These are phyloP conservation scores for Rickenella mellea DNA, from an alignment of 768 basidiomycete species.

Conservation along the genomic window DNA sequence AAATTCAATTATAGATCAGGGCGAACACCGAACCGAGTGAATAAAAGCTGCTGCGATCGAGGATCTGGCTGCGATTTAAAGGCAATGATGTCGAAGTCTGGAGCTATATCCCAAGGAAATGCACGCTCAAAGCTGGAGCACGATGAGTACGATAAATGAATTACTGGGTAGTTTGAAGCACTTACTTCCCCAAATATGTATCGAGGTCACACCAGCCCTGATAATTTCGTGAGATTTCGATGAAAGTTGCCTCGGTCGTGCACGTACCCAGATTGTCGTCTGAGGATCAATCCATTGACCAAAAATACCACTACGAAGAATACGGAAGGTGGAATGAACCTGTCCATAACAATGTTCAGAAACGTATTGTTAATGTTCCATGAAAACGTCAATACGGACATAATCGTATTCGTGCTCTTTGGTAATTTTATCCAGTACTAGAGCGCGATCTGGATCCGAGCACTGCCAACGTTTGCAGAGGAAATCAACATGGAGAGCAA, in stretches of 20 bases:
- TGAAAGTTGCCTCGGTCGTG: too few relatives aligned
- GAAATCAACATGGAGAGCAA: not conserved
- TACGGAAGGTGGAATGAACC: not conserved
- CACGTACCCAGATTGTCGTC: not conserved
- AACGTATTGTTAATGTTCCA: not conserved
- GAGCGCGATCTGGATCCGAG: not conserved
- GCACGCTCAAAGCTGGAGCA: not conserved
- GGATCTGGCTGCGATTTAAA: not conserved
- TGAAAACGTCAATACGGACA: not conserved
- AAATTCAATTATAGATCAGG: not conserved
- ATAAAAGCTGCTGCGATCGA: not conserved
- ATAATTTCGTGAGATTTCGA: too few relatives aligned
- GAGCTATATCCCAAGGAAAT: not conserved
- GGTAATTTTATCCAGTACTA: not conserved
- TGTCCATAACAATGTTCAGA: not conserved
- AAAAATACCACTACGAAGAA: not conserved
- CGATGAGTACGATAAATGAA: not conserved
- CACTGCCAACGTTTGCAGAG: not conserved
- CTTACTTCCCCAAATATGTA: not conserved
- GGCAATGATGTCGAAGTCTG: not conserved
- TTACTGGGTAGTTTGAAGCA: not conserved
- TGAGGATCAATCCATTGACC: not conserved
- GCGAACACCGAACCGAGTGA: not conserved
- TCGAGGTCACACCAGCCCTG: slow-evolving; percentile 1
- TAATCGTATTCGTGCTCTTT: not conserved